Evolutionary conservation across 306 rosid genomes (phyloP).

Genomic region (Heteromeles arbutifolia): DNA sequence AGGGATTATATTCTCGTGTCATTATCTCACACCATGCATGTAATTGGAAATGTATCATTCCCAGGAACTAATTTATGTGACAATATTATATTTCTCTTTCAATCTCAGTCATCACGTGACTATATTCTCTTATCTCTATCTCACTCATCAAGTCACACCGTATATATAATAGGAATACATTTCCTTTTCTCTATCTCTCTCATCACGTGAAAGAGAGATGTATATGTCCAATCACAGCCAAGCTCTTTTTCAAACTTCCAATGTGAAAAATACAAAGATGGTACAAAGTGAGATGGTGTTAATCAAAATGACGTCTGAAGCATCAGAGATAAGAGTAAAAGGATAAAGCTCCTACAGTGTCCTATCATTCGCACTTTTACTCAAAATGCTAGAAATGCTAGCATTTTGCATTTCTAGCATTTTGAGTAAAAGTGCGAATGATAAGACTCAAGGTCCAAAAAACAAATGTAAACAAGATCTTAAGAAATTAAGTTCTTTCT

Average conservation of each 20-base stretch:
- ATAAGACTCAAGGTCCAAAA: not conserved
- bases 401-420: no score
- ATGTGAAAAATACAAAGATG: not conserved
- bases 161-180: not conserved
- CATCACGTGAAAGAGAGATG: not conserved
- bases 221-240: not conserved
- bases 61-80: no score
- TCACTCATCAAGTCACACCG: not conserved
- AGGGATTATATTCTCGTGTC: not conserved
- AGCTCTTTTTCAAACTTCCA: not conserved
- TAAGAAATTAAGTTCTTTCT: not conserved
- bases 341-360: not conserved
- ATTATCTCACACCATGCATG: no score
- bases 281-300: not conserved
- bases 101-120: not conserved
- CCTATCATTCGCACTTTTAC: no score
- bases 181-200: not conserved
- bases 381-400: no score
- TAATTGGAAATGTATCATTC: no score
- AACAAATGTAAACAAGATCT: not conserved
- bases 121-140: no score
- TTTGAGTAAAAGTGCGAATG: not conserved
- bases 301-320: not conserved
- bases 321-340: not conserved
- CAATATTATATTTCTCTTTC: not conserved